Base-by-base conservation (phyloP, 176 grass and related monocot genomes). In the Hordeum marinum region DNA sequence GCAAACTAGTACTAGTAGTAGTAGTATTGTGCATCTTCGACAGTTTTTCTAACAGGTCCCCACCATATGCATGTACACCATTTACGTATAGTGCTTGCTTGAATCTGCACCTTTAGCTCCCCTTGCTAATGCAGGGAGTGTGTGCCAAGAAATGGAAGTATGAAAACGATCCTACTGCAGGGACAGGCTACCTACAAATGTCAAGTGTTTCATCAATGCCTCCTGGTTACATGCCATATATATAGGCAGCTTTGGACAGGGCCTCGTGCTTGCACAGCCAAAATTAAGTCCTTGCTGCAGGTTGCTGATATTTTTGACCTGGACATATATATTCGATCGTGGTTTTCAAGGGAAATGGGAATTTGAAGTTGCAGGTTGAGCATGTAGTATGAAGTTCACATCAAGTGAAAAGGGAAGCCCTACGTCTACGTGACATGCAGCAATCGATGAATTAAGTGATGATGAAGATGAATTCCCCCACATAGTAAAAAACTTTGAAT, bases 191-290 rank as follows among this genome's bases (percentile, higher is more conserved):
- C 61, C 58, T 75, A 75, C 23, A 75, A 63, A 75, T 63, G 17
- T 20, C 25, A 63, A 72, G 76, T 71, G 25, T 78, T 34, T 63
- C 78, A 63, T 71, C 42, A 82, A 85, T 77, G 79, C n/a, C 29
- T 76, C n/a, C 7, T 75, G 81, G 68, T 50, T 41, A 73, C 18
- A 62, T 80, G 21, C 40, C 36, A n/a, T 29, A 29, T 29, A 29
- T 29, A 29, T 29, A 29, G 29, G 41, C 25, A 45, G 25, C 25
- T 45, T 45, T 76, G 37, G 9, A 83, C 55, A 88, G 25, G 52
- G 40, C 52, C 71, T 77, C 63, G 71, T 78, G 36, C 29, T 25
- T 55, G 37, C 27, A 68, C 45, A 83, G 6, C 72, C 41, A 86
- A 71, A 34, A 78, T 72, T 18, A 25, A 35, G 18, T 60, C 61